These are phyloP conservation scores for Schizosaccharomyces cryophilus DNA, from an alignment of 805 yeast species.

Conservation along the genomic window DNA sequence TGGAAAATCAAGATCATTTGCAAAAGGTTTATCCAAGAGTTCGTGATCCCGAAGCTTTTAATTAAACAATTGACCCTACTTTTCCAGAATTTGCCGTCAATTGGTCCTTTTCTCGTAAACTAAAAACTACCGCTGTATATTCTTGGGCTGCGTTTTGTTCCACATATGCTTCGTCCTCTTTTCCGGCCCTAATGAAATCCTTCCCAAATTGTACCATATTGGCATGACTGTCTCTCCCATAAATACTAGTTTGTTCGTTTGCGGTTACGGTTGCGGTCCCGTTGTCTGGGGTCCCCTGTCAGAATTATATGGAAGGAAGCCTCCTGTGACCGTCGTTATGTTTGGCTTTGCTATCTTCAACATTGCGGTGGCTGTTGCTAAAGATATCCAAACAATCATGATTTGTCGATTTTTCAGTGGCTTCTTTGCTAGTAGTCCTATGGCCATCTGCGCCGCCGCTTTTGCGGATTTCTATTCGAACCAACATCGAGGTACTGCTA, in stretches of 20 bases:
- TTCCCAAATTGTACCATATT: slow-evolving; percentile 27
- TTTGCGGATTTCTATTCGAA: slow-evolving; percentile 61
- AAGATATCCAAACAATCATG: slow-evolving; percentile 53
- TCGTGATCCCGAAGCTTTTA: neutral
- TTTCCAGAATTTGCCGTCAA: neutral
- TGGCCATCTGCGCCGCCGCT: slow-evolving; percentile 68
- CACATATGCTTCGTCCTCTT: slow-evolving; percentile 69
- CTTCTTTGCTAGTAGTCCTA: slow-evolving; percentile 58
- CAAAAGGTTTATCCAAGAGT: neutral
- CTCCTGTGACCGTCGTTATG: slow-evolving; percentile 30
- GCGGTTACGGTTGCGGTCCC: slow-evolving; percentile 88
- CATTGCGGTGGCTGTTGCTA: slow-evolving; percentile 56
- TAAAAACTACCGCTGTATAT: neutral
- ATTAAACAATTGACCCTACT: neutral
- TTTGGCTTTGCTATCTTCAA: slow-evolving; percentile 34
- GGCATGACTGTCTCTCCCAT: slow-evolving; percentile 46
- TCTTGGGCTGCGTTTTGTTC: slow-evolving; percentile 15
- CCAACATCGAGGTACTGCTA: slow-evolving; percentile 46
- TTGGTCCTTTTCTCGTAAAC: neutral
- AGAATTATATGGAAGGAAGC: slow-evolving; percentile 33
- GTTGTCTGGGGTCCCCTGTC: slow-evolving; percentile 72
- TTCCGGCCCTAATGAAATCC: slow-evolving; percentile 30
- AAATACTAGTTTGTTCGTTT: slow-evolving; percentile 58
- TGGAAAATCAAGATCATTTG: no score
- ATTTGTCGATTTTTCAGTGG: slow-evolving; percentile 64